Conservation (phyloP, 768 basidiomycete species). For the Lactifluus echinatus region DNA sequence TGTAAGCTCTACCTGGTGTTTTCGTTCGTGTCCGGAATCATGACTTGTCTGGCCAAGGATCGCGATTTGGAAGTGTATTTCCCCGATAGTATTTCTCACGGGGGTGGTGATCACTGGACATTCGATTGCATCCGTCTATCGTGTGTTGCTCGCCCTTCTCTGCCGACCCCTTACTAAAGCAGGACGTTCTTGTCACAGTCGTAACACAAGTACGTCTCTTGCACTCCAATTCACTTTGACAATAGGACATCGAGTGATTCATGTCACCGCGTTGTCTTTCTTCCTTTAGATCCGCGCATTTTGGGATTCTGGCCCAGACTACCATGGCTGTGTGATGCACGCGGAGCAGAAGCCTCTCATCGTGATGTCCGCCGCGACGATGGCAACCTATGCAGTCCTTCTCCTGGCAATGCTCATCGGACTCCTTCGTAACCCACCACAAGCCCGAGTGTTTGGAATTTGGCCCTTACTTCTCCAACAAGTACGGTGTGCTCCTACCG, state of each 20-base stretch:
- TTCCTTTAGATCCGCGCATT: background rate
- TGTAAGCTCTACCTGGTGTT: background rate
- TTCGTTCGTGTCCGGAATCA: too few species aligned
- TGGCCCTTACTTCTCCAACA: constrained; percentile 2
- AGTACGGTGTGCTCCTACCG: background rate
- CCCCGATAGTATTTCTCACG: background rate
- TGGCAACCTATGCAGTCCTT: background rate
- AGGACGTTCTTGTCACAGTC: background rate
- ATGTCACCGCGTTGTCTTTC: background rate
- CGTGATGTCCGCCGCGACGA: constrained; percentile 4
- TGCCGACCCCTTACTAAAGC: background rate
- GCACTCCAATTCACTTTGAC: background rate
- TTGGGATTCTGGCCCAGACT: background rate
- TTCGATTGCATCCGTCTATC: background rate
- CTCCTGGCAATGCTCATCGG: background rate
- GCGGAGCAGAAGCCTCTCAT: background rate
- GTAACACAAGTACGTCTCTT: background rate
- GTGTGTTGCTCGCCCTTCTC: background rate
- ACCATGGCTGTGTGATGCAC: background rate
- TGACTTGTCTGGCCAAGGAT: background rate
- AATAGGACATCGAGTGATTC: background rate
- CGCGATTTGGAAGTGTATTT: constrained; percentile 1
- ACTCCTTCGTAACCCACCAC: background rate
- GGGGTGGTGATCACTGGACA: background rate
- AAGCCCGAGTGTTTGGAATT: background rate